Conservation (phyloP, 1,139 yeast genomes). For the Debaryomyces psychrophilus region DNA sequence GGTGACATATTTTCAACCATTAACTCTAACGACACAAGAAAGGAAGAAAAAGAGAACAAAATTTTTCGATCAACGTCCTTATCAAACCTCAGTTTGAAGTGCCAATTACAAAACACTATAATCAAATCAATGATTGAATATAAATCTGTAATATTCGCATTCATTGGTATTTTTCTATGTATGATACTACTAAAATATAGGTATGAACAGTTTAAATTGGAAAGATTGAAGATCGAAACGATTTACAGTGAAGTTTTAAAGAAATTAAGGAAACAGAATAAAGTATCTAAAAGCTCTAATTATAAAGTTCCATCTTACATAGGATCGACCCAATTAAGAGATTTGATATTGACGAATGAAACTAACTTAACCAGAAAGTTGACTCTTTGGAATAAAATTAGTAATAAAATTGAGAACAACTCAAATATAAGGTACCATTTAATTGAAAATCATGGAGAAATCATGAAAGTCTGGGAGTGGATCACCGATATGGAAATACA, state of each 20-base stretch:
- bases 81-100: slow-evolving; percentile 62
- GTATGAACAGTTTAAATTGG: slow-evolving; percentile 34
- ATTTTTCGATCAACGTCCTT: slow-evolving; percentile 75
- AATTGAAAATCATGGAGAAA: slow-evolving; percentile 81
- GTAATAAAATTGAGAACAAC: slow-evolving; percentile 63
- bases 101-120: slow-evolving; percentile 61
- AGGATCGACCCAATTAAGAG: slow-evolving; percentile 79
- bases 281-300: slow-evolving; percentile 27
- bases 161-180: slow-evolving; percentile 24
- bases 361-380: slow-evolving; percentile 47
- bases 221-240: slow-evolving; percentile 35
- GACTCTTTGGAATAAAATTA: slow-evolving; percentile 66
- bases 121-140: slow-evolving; percentile 51
- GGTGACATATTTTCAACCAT: slow-evolving; percentile 26
- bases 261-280: slow-evolving; percentile 47
- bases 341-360: slow-evolving; percentile 58
- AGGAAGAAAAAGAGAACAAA: slow-evolving; percentile 42
- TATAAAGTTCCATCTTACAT: slow-evolving; percentile 47
- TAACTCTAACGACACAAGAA: slow-evolving; percentile 36
- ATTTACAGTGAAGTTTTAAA: slow-evolving; percentile 48
- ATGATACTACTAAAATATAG: slow-evolving; percentile 29
- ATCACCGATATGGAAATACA: slow-evolving; percentile 45
- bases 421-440: slow-evolving; percentile 62
- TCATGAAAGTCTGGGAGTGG: slow-evolving; percentile 92
- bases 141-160: slow-evolving; percentile 37